Evolutionary conservation across 352 stramenopile species (phyloP), one percentile per base, ranked within the genome.

Genomic region (Pythium pectinolyticum): DNA sequence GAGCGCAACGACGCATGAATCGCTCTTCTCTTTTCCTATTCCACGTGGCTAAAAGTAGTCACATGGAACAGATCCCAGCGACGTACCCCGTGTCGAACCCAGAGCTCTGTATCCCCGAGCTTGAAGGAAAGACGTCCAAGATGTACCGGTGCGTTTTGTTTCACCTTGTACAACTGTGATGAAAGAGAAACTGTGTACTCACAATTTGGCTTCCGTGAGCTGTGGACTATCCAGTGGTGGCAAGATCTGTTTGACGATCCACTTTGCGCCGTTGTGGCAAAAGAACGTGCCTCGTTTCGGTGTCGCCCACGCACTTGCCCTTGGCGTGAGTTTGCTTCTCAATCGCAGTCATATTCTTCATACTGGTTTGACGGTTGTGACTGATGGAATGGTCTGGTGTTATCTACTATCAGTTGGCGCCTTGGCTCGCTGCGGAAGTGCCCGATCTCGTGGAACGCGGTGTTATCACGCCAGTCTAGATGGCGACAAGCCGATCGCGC

Each of bases 61-160:
- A 22, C 22, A 34, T 27, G n/a, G 17, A 34, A 1, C 39, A 86
- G 67, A 92, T 94, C 56, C 85, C 85, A 28, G 85, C 83, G 52
- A 90, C 85, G 54, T 94, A 94, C 53, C 85, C 85, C 1, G 85
- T 92, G 25, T 83, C 85, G 30, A 91, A 94, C 61, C 85, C 83
- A 0, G 85, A 94, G 66, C 70, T 94, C 6, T 94, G 85, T 56
- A 84, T 96, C 48, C 88, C 88, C 0, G 86, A 95, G 69, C 81
- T 96, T 1, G 86, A 96, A 17, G 84, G 86, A 34, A 96, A 96
- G 70, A 95, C 88, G 25, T 86, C 86, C 67, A 96, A 96, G 73
- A 96, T 96, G 86, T 96, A 96, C 70, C 70, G 86, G 77, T 86
- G 37, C 46, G 70, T 5, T 15, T 4, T 22, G 24, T 15, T 34